These are phyloP conservation scores for Neonothopanus nambi DNA, from an alignment of 1,284 basidiomycete species.

Conservation along the genomic window DNA sequence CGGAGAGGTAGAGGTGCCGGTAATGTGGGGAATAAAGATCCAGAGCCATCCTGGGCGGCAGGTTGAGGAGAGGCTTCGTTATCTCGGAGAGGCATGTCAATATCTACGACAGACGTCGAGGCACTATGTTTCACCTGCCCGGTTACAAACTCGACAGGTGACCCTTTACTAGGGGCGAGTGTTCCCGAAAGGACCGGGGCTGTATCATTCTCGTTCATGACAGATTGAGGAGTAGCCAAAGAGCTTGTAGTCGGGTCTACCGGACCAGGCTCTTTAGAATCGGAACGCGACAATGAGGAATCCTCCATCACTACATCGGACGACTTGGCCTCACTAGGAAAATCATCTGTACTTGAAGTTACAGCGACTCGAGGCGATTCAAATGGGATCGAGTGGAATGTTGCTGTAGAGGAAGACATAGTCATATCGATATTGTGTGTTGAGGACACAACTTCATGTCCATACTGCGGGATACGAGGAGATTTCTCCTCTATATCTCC, in stretches of 20 bases:
- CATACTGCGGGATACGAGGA: neutral
- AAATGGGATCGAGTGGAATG: slow-evolving; percentile 40
- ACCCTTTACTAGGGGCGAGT: no score
- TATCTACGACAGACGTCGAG: neutral
- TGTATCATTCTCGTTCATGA: neutral
- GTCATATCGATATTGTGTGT: neutral
- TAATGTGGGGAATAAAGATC: slow-evolving; percentile 47
- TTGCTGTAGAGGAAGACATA: slow-evolving; percentile 28
- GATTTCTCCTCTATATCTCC: neutral
- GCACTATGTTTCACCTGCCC: neutral
- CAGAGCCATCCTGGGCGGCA: neutral
- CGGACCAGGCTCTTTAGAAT: neutral
- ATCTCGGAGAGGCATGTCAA: neutral
- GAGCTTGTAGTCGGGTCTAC: no score
- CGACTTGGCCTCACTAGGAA: neutral
- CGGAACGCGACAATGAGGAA: neutral
- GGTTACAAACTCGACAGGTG: no score
- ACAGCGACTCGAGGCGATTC: slow-evolving; percentile 28
- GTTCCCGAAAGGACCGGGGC: neutral
- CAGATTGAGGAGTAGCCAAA: neutral
- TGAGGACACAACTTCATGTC: neutral
- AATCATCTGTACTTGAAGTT: neutral
- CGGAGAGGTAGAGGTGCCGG: slow-evolving; percentile 67
- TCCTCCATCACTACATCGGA: neutral
- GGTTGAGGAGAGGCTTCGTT: neutral